Evolutionary conservation across 306 rosid species (phyloP).

Genomic region (Aeschynomene evenia): DNA sequence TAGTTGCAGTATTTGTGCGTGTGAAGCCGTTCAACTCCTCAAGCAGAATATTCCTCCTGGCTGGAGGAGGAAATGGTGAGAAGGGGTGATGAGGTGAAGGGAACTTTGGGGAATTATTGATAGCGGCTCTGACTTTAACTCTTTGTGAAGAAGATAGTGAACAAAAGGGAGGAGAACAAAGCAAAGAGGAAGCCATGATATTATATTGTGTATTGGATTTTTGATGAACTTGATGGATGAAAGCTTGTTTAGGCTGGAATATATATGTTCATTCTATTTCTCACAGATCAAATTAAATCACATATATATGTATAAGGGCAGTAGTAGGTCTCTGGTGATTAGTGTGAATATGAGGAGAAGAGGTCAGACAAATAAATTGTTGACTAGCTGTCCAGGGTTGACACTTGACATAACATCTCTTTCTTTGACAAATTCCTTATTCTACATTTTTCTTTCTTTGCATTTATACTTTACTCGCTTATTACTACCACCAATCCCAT

Average conservation of each 20-base stretch:
- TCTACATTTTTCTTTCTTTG: background rate
- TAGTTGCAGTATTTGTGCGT: too few species aligned
- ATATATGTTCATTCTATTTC: too few species aligned
- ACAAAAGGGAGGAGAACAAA: background rate
- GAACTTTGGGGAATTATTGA: background rate
- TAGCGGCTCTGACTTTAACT: background rate
- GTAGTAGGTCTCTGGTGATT: too few species aligned
- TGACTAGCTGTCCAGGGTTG: background rate
- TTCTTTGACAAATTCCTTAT: background rate
- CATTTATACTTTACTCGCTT: too few species aligned
- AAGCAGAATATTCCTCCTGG: background rate
- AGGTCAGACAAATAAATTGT: slow-evolving; percentile 8
- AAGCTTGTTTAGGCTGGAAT: too few species aligned
- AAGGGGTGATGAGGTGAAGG: background rate
- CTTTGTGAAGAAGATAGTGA: background rate
- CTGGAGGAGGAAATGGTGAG: background rate
- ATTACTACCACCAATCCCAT: background rate
- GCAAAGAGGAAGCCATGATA: background rate
- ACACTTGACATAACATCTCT: background rate
- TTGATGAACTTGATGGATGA: background rate
- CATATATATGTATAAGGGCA: too few species aligned
- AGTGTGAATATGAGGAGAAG: background rate
- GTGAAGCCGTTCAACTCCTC: background rate
- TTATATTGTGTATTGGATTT: too few species aligned
- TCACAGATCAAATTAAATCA: too few species aligned